These are phyloP conservation scores for Beauveria sp. DNA, from an alignment of 2,329 filamentous ascomycete genomes.

Conservation along the genomic window DNA sequence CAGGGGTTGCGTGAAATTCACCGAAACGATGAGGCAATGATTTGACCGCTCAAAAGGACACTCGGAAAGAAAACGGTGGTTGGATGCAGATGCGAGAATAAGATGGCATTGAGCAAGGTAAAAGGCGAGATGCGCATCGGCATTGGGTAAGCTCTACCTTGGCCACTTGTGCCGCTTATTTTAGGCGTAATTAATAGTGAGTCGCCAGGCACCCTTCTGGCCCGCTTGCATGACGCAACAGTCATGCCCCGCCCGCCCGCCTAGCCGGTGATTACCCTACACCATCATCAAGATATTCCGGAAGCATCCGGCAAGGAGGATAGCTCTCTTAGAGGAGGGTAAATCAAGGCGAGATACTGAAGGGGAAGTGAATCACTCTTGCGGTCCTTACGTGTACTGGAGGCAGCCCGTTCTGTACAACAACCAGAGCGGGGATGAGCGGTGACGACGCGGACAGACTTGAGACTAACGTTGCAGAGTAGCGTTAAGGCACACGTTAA, in stretches of 20 bases:
- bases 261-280: not conserved
- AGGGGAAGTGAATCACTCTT: too few relatives aligned
- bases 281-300: not conserved
- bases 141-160: not conserved
- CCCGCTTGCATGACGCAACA: conserved; percentile 9
- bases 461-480: too few relatives aligned
- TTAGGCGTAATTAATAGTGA: too few relatives aligned
- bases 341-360: too few relatives aligned
- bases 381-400: too few relatives aligned
- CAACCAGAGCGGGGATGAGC: too few relatives aligned
- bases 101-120: not conserved
- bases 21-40: not conserved
- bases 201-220: conserved; percentile 8
- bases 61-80: not conserved
- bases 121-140: not conserved
- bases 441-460: too few relatives aligned
- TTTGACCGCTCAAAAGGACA: not conserved
- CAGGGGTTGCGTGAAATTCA: not conserved
- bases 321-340: too few relatives aligned
- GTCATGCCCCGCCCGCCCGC: not conserved
- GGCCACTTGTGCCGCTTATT: not conserved
- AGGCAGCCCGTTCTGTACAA: too few relatives aligned
- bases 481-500: too few relatives aligned
- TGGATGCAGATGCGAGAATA: not conserved
- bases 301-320: too few relatives aligned